Evolutionary conservation across 805 yeast genomes (phyloP).

Genomic region (Wickerhamiella vanderwaltii): DNA sequence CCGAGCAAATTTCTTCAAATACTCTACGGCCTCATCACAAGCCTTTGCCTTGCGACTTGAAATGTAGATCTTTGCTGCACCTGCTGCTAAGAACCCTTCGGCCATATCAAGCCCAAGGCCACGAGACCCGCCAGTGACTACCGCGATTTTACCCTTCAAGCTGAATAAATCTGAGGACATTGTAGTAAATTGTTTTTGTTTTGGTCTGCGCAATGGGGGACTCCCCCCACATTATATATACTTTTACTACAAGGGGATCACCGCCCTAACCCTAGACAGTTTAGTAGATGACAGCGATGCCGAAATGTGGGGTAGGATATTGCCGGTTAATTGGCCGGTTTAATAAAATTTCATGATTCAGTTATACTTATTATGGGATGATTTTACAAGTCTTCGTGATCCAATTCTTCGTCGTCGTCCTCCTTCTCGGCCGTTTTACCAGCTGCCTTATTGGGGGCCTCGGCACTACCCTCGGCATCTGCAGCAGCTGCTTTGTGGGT

Average conservation of each 20-base stretch:
- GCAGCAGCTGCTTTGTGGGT: conserved; percentile 47
- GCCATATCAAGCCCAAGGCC: conserved; percentile 64
- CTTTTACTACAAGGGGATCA: too few species aligned
- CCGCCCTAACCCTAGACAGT: too few species aligned
- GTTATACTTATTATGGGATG: not conserved
- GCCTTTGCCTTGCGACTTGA: conserved; percentile 54
- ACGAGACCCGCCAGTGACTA: conserved; percentile 63
- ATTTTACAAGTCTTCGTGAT: conserved; percentile 21
- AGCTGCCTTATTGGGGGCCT: too few species aligned
- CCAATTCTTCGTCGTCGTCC: conserved; percentile 18
- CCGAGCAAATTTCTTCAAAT: conserved; percentile 15
- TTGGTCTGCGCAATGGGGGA: too few species aligned
- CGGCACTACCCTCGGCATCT: conserved; percentile 26
- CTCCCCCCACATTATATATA: too few species aligned
- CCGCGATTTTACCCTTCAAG: conserved; percentile 51
- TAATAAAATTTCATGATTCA: too few species aligned
- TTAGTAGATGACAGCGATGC: too few species aligned
- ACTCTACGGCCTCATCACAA: conserved; percentile 42
- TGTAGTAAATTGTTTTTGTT: too few species aligned
- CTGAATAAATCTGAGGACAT: conserved; percentile 21
- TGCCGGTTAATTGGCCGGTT: too few species aligned
- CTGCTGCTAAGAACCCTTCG: conserved; percentile 47
- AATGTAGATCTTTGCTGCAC: conserved; percentile 49
- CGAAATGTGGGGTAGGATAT: too few species aligned
- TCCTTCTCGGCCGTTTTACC: conserved; percentile 19